Base-by-base conservation (phyloP, 257 asterid species). In the Nicotiana benthamiana region DNA sequence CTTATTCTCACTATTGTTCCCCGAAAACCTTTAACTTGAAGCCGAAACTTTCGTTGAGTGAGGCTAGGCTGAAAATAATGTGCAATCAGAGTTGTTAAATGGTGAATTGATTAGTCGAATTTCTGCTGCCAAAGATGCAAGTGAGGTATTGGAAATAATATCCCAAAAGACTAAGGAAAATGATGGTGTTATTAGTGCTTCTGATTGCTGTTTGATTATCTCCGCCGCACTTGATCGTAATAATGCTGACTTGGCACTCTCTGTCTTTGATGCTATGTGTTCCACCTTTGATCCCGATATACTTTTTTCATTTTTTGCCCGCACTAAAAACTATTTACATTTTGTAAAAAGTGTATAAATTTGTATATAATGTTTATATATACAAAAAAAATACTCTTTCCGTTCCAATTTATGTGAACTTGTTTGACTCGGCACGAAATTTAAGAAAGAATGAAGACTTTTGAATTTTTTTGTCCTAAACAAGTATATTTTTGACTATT, bases 221-320 rank as follows among this genome's bases (percentile, higher is more conserved):
- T 82, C 93, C 8, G 90, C 97, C 15, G 98, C 99, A 22, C 90
- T 93, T 87, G 96, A 89, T 67, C 87, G 94, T n/a, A 92, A 91
- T 83, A 95, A 95, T 87, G 93, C 91, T 81, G 98, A 92, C 34
- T 79, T 95, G 91, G 97, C 99, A 5, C 92, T 93, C 78, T 92
- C 98, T 6, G 90, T 95, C 0, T 95, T 92, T 90, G 86, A 86
- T 66, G 95, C 97, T 82, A 93, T 93, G 99, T 94, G 96, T 67
- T 87, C 94, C 60, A 90, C 88, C 85, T 91, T 95, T 52, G 90
- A 84, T 75, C 80, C 94, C n/a, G n/a, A n/a, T n/a, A n/a, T n/a
- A n/a, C n/a, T n/a, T n/a, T n/a, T n/a, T n/a, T n/a, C n/a, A n/a
- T n/a, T n/a, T n/a, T n/a, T n/a, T n/a, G n/a, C n/a, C n/a, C n/a